Base-by-base conservation (phyloP, 257 asterid species). In the Henckelia pumila region DNA sequence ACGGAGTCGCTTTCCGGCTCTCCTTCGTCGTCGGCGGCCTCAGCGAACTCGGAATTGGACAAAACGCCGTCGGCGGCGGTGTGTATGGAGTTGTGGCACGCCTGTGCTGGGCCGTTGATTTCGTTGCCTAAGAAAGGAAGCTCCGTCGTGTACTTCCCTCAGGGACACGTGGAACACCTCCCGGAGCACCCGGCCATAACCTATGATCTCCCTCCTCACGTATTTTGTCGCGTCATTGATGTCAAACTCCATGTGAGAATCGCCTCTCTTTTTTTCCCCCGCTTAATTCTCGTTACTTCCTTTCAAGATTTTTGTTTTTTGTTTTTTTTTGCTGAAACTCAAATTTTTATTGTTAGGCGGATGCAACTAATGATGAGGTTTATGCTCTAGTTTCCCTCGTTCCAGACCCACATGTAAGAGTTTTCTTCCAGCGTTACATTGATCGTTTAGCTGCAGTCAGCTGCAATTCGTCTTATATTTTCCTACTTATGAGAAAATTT, bases 81-180 rank as follows among this genome's bases (percentile, higher is more conserved):
- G 68, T 85, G 96, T 78, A 81, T 94, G 99, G 96, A 94, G 82
- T 89, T 91, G 16, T 94, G 99, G 98, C 93, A 94, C 83, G 99
- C 99, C 6, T 94, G 97, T 66, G 96, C 99, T 0, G 99, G 99
- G 58, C 96, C 99, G 77, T 62, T 91, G 89, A 88, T 88, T 79
- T 91, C 96, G 49, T 76, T 94, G 75, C 98, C 98, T 1, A 88
- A 80, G 81, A 94, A 85, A 69, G 99, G 99, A 26, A 83, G 82
- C 64, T 82, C 85, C 19, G 86, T 91, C 59, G 98, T 94, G 68
- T 94, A 88, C 79, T 77, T 94, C 16, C 96, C 98, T 11, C 99
- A 94, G 79, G 98, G 99, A 9, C 99, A 94, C 80, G 62, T 91
- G 67, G 95, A 91, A 23, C 89, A 76, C 63, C 83, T 91, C 30